Evolutionary conservation across 2,329 filamentous ascomycete genomes (phyloP), one percentile per base, ranked within the genome.

Genomic region (Fusarium sp.): DNA sequence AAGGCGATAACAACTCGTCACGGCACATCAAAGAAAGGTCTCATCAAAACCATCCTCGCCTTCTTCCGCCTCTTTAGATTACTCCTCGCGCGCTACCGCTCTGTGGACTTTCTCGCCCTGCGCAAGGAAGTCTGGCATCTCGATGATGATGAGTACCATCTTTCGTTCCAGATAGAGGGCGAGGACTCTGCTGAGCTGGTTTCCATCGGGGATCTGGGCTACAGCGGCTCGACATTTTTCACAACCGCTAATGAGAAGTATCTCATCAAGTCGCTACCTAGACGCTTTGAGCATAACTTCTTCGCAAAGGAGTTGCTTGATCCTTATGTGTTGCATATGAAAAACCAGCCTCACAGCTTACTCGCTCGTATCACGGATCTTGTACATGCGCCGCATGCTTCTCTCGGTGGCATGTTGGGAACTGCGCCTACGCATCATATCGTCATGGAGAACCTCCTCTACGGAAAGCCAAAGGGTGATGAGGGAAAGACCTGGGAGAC

Each of bases 211-310:
- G 89, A 92, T 72, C 82, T 93, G 77, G 91, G 91, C 4, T 92
- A 91, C 74, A 91, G 89, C 26, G 91, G 91, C 47, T 92, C 90
- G 78, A 91, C 90, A 0, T 93, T 93, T 78, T 92, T 91, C 77
- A 85, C 83, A 6, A 93, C 91, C 0, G 77, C 81, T 5, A 86
- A 93, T 69, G 82, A 82, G n/a, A 86, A 86, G 66, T 93, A 87
- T 72, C 83, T 93, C 10, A 82, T 93, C 73, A 94, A 93, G 73
- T 91, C 88, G 3, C 79, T 94, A 1, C 90, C 91, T 0, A 84
- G 90, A 3, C 81, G 83, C 30, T 92, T 91, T 65, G 91, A 93
- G 72, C 85, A 92, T 73, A 82, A 84, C 2, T 93, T 92, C 78
- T 92, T 93, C 78, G 83, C 85, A 19, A 78, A 88, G 21, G 88